Base-by-base conservation (phyloP, 2,329 filamentous ascomycete genomes). In the Aspergillus costaricaensis region DNA sequence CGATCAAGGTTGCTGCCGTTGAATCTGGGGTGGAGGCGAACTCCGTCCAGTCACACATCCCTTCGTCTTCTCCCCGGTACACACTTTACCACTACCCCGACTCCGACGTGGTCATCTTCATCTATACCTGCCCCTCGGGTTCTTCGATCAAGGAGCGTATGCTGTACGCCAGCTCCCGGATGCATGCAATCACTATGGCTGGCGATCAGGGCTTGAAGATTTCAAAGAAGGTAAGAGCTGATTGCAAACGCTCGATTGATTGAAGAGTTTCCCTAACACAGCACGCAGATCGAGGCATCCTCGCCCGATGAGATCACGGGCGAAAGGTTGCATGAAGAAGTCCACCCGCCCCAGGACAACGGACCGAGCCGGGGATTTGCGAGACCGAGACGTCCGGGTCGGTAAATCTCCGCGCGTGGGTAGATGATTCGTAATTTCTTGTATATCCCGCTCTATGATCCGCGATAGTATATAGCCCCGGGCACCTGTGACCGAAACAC, bases 61-160 rank as follows among this genome's bases (percentile, higher is more conserved):
- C 83, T 14, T 59, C 76, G 10, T 77, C 78, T 41, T 83, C 86
- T 64, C 86, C 86, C 12, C 77, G 85, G 58, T 88, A 87, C 70
- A 81, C 81, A 4, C 87, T 88, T 68, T 89, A 87, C 73, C 80
- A 82, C 55, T 81, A 86, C 63, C 76, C 79, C 5, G 75, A 77
- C 36, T 78, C 78, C 12, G 74, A 77, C 6, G 70, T 74, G 2
- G 78, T 87, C 12, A 74, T 88, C 21, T 89, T 88, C 73, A 83
- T 88, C 60, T 88, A 87, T 69, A 87, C 86, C 19, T 89, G 86
- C 71, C 86, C 86, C 12, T 80, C 81, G 0, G 78, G 70, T 12
- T 85, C 84, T 14, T 86, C 85, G 72, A 85, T 88, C 71, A 88
- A 86, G 74, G 85, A 88, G 72, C 80, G 86, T 58, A 88, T 89